Percentiles rank a stretch among this genome's conserved stretches.
Conservation (phyloP, 176 grass and related monocot genomes). For the Hordeum marinum region DNA sequence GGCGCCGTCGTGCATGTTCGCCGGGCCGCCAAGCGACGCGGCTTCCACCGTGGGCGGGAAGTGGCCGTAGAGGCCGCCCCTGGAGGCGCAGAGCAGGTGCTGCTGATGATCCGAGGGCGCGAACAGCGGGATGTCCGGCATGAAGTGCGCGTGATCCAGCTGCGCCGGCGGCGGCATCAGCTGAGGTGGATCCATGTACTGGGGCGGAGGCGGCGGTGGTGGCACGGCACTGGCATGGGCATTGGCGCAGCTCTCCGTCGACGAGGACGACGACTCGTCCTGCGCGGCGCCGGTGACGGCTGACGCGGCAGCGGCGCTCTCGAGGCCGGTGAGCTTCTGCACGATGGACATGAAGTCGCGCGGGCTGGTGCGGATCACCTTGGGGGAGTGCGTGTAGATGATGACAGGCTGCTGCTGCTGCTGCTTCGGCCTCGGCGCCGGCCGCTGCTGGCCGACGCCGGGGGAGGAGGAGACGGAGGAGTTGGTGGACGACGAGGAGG, state of each 20-base stretch:
- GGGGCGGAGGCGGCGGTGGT: not conserved
- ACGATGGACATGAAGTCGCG: conserved; percentile 69
- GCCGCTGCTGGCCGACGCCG: not conserved
- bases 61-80: conserved; percentile 30
- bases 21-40: not conserved
- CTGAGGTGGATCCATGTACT: conserved; percentile 17
- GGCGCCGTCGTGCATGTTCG: conserved; percentile 8
- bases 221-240: not conserved
- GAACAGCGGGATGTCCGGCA: conserved; percentile 46
- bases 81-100: conserved; percentile 22
- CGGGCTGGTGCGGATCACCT: conserved; percentile 57
- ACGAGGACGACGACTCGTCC: conserved; percentile 42
- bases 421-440: not conserved
- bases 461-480: conserved; percentile 31
- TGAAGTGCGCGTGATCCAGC: conserved; percentile 21
- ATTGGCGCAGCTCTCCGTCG: conserved; percentile 43
- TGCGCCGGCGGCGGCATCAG: conserved; percentile 24
- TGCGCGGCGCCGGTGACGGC: not conserved
- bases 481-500: conserved; percentile 26
- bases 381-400: conserved; percentile 68
- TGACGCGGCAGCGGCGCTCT: not conserved
- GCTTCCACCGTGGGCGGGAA: not conserved
- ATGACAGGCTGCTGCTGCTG: conserved; percentile 37
- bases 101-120: not conserved
- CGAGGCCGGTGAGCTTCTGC: conserved; percentile 68